Conservation (phyloP, 305 asterid genomes). For the Coffea humblotiana region DNA sequence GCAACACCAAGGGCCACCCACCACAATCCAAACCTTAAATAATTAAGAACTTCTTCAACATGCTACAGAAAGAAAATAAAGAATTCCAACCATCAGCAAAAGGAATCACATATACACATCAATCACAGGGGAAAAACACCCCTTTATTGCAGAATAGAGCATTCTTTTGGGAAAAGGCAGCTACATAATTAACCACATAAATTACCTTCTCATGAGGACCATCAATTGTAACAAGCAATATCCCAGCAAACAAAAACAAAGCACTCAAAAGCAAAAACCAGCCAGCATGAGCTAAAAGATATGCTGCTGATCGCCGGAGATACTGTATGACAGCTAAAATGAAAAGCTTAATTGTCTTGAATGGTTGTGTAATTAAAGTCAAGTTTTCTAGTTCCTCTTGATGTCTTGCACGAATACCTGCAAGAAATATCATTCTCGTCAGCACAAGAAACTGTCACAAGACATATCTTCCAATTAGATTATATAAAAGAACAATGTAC, state of each 20-base stretch:
- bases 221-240: slow-evolving; percentile 49
- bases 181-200: neutral
- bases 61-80: slow-evolving; percentile 46
- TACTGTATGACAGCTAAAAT: slow-evolving; percentile 53
- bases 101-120: neutral
- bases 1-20: slow-evolving; percentile 99
- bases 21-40: slow-evolving; percentile 77
- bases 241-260: slow-evolving; percentile 33
- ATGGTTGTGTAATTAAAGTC: slow-evolving; percentile 46
- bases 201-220: slow-evolving; percentile 85
- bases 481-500: neutral
- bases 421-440: slow-evolving; percentile 19
- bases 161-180: neutral
- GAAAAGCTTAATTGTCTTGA: slow-evolving; percentile 52
- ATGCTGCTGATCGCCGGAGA: slow-evolving; percentile 48
- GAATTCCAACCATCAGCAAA: neutral
- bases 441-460: neutral
- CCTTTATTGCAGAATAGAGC: neutral
- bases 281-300: slow-evolving; percentile 64
- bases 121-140: neutral
- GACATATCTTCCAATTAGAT: neutral
- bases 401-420: slow-evolving; percentile 44
- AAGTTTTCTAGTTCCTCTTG: slow-evolving; percentile 44
- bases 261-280: slow-evolving; percentile 51
- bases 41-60: slow-evolving; percentile 62